Conservation (phyloP, 2,329 filamentous ascomycete species). For the Alternaria burnsii region DNA sequence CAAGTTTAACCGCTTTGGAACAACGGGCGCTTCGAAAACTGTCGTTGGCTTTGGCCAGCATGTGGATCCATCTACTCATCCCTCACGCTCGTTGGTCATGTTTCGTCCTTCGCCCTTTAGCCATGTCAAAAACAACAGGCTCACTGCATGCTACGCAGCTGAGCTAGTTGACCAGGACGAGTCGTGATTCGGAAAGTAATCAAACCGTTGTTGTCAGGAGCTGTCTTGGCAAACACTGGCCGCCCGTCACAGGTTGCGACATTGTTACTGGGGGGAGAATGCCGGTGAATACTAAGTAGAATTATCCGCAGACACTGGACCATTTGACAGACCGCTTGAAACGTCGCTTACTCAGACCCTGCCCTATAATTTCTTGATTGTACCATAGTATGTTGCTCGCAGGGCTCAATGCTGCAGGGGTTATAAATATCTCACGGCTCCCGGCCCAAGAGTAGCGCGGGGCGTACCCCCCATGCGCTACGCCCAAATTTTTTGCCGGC, state of each 20-base stretch:
- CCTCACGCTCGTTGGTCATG: constrained; percentile 29
- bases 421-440: constrained; percentile 17
- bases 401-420: constrained; percentile 5
- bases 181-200: constrained; percentile 24
- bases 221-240: constrained; percentile 15
- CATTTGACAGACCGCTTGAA: constrained; percentile 6
- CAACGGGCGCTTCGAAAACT: constrained; percentile 14
- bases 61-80: constrained; percentile 11
- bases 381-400: constrained; percentile 5
- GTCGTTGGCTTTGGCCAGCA: constrained; percentile 12
- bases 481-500: constrained; percentile 19
- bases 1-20: constrained; percentile 11
- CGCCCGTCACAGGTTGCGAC: constrained; percentile 1
- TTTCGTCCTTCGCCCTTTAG: constrained; percentile 29
- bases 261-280: constrained; percentile 7
- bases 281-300: neutral
- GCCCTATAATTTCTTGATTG: constrained; percentile 1
- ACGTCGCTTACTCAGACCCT: constrained; percentile 19
- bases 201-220: constrained; percentile 15
- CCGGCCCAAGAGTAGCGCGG: constrained; percentile 21
- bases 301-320: constrained; percentile 6
- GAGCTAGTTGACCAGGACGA: constrained; percentile 14
- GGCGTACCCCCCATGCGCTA: constrained; percentile 14
- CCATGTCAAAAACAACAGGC: constrained; percentile 20
- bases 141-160: constrained; percentile 9